Conservation (phyloP, 768 basidiomycete species). For the Boletus vinaceobasis region DNA sequence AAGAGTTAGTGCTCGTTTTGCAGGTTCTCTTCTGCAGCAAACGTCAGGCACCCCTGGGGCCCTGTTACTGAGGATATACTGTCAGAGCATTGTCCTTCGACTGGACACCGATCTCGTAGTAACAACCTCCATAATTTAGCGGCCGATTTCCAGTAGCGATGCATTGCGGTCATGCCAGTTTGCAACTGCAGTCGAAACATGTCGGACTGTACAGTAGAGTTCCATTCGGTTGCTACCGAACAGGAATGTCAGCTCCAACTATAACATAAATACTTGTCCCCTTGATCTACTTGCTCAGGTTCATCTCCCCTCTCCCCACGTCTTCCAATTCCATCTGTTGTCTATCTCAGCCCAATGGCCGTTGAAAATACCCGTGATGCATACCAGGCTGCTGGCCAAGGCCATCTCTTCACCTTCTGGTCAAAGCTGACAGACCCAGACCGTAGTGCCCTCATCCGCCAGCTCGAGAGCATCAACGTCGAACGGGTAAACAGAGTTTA, state of each 20-base stretch:
- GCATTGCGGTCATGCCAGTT: no score
- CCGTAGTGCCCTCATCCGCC: conserved; percentile 58
- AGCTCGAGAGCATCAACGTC: conserved; percentile 81
- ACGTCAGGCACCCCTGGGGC: no score
- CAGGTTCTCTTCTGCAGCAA: not conserved
- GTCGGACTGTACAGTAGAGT: not conserved
- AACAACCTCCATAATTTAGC: not conserved
- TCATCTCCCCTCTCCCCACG: not conserved
- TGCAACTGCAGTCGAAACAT: no score
- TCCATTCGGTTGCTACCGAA: conserved; percentile 22
- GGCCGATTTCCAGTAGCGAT: not conserved
- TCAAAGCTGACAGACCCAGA: conserved; percentile 62
- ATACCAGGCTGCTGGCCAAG: conserved; percentile 81
- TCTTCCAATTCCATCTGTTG: not conserved
- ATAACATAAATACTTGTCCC: conserved; percentile 10
- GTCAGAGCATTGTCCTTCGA: not conserved
- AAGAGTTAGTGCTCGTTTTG: no score
- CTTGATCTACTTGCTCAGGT: not conserved
- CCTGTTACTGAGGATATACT: not conserved
- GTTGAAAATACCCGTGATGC: conserved; percentile 53
- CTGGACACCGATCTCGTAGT: not conserved
- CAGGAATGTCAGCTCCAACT: not conserved
- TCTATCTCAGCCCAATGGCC: conserved; percentile 39
- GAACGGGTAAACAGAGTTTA: conserved; percentile 90
- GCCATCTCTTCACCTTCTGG: conserved; percentile 89